A percentile compares a stretch with the other conserved stretches of the same genome.
Evolutionary conservation across 495 filamentous ascomycete species (phyloP).

Genomic region (Lophium mytilinum): DNA sequence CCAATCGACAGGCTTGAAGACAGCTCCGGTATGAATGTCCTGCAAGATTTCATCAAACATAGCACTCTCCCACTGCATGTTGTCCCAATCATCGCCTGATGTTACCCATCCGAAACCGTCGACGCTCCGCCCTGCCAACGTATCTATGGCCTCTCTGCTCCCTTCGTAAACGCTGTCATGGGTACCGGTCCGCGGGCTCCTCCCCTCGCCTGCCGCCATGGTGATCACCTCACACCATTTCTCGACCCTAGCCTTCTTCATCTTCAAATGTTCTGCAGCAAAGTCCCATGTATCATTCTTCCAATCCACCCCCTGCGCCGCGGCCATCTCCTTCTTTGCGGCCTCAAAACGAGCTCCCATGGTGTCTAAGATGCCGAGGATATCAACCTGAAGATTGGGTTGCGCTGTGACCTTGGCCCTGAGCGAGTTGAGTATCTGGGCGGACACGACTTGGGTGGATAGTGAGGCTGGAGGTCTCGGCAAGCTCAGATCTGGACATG

Average conservation of each 20-base stretch:
- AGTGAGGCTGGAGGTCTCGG: slow-evolving; percentile 9
- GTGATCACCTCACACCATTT: too few relatives aligned
- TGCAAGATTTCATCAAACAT: too few relatives aligned
- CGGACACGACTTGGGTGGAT: slow-evolving; percentile 9
- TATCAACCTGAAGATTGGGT: slow-evolving; percentile 16
- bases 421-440: slow-evolving; percentile 12
- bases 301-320: slow-evolving; percentile 23
- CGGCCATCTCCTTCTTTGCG: slow-evolving; percentile 27
- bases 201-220: too few relatives aligned
- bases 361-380: slow-evolving; percentile 22
- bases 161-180: too few relatives aligned
- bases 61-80: too few relatives aligned
- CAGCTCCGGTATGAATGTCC: too few relatives aligned
- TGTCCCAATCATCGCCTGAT: too few relatives aligned
- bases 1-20: too few relatives aligned
- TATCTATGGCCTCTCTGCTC: too few relatives aligned
- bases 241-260: slow-evolving; percentile 25
- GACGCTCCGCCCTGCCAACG: too few relatives aligned
- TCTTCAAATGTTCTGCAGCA: slow-evolving; percentile 24
- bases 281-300: slow-evolving; percentile 28
- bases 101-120: too few relatives aligned
- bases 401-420: slow-evolving; percentile 10
- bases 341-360: slow-evolving; percentile 25
- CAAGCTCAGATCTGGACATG: slow-evolving; percentile 14
- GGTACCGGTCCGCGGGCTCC: too few relatives aligned